Conservation (phyloP, 805 yeast species). For the Candida ortonii region DNA sequence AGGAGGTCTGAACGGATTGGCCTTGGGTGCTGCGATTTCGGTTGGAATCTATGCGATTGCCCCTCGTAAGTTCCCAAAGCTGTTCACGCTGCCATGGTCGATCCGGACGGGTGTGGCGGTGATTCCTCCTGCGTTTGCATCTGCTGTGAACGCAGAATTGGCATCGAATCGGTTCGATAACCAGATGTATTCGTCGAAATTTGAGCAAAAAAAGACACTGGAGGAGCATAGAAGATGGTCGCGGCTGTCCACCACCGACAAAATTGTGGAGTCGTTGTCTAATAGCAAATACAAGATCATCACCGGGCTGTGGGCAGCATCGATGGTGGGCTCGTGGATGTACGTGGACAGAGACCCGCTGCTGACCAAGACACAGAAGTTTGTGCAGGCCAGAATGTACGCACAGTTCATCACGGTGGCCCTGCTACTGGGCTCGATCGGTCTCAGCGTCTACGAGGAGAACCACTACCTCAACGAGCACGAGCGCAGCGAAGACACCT, state of each 20-base stretch:
- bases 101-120: conserved; percentile 63
- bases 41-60: conserved; percentile 51
- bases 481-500: conserved; percentile 32
- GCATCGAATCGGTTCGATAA: conserved; percentile 68
- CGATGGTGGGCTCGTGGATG: conserved; percentile 77
- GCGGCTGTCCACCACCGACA: conserved; percentile 45
- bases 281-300: conserved; percentile 65
- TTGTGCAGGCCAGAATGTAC: conserved; percentile 87
- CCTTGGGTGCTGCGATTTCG: conserved; percentile 54
- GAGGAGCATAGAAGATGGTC: conserved; percentile 54
- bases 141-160: conserved; percentile 67
- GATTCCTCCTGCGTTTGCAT: conserved; percentile 61
- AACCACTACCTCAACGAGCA: conserved; percentile 42
- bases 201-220: conserved; percentile 37
- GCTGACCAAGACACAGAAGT: conserved; percentile 74
- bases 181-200: conserved; percentile 51
- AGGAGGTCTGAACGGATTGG: conserved; percentile 63
- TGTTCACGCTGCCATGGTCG: conserved; percentile 49
- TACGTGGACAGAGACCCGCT: conserved; percentile 68
- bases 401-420: conserved; percentile 81
- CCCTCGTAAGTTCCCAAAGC: conserved; percentile 42
- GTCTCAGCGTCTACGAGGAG: conserved; percentile 62
- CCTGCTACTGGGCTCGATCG: conserved; percentile 65
- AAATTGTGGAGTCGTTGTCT: conserved; percentile 45
- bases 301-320: conserved; percentile 74